Conservation (phyloP, 768 basidiomycete genomes). For the Agrocybe chaxingu region DNA sequence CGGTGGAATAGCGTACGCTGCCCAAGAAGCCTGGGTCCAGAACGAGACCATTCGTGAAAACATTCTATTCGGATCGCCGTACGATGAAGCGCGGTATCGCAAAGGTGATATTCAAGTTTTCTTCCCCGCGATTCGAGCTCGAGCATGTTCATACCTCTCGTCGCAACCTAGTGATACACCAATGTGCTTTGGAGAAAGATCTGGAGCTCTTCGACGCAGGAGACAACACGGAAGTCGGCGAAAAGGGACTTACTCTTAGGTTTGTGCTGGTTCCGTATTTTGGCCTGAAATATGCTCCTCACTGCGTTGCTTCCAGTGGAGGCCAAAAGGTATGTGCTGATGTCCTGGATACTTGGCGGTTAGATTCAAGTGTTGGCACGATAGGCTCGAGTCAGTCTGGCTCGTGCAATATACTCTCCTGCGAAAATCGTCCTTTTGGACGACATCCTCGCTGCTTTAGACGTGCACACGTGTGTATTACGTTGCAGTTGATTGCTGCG, state of each 20-base stretch:
- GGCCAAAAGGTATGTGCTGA: slow-evolving; percentile 34
- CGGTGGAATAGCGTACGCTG: slow-evolving; percentile 70
- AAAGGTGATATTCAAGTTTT: slow-evolving; percentile 24
- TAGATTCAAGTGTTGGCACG: slow-evolving; percentile 33
- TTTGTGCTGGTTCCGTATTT: not conserved
- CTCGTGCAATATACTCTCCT: slow-evolving; percentile 43
- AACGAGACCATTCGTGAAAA: slow-evolving; percentile 78
- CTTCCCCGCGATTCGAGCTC: not conserved
- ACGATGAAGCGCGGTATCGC: slow-evolving; percentile 74
- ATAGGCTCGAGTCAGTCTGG: slow-evolving; percentile 47
- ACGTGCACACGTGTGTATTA: slow-evolving; percentile 27
- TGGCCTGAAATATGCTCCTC: not conserved
- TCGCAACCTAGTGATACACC: slow-evolving; percentile 45
- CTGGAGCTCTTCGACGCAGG: slow-evolving; percentile 65
- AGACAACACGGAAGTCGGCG: slow-evolving; percentile 67
- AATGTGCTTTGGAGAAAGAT: slow-evolving; percentile 73
- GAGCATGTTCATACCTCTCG: not conserved
- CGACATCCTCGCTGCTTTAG: slow-evolving; percentile 66
- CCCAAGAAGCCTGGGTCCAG: slow-evolving; percentile 81
- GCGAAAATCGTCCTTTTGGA: slow-evolving; percentile 68
- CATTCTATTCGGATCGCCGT: slow-evolving; percentile 73
- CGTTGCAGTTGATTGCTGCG: not conserved
- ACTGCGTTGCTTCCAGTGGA: slow-evolving; percentile 22
- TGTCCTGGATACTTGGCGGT: slow-evolving; percentile 18
- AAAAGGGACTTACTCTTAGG: slow-evolving; percentile 58